A percentile compares a stretch with the other conserved stretches of the same genome.
phyloP scores from a whole-genome alignment of 495 filamentous ascomycete species.

The Oleoguttula mirabilis region DNA sequence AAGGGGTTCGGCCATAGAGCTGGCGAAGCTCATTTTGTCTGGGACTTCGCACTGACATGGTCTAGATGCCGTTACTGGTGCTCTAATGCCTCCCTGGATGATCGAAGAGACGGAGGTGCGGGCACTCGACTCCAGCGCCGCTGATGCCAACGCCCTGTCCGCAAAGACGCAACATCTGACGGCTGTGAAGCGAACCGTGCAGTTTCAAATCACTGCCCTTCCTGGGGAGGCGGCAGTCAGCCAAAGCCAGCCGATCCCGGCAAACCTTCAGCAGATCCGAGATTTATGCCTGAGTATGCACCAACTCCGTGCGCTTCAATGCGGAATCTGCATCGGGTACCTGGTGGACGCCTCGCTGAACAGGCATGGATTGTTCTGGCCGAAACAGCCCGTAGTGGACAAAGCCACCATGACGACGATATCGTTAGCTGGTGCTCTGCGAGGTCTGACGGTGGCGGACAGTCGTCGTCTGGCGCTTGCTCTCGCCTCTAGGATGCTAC shows the following conservation, averaged over 20 bases:
- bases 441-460: not conserved
- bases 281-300: not conserved
- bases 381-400: not conserved
- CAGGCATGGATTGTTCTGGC: not conserved
- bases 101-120: not conserved
- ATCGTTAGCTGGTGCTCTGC: not conserved
- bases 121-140: not conserved
- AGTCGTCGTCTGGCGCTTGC: not conserved
- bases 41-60: not conserved
- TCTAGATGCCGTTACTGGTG: not conserved
- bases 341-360: not conserved
- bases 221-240: too few relatives aligned
- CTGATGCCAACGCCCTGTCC: too few relatives aligned
- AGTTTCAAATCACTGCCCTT: too few relatives aligned
- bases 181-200: too few relatives aligned
- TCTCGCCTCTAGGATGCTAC: not conserved
- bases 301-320: not conserved
- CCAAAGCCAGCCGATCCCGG: too few relatives aligned
- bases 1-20: too few relatives aligned
- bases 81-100: not conserved
- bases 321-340: not conserved
- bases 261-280: not conserved
- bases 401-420: not conserved
- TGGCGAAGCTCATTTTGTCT: too few relatives aligned
- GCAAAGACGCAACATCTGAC: too few relatives aligned